Evolutionary conservation across 148 eudicot genomes (phyloP), one percentile per base, ranked within the genome.

Genomic region (Cornus florida): DNA sequence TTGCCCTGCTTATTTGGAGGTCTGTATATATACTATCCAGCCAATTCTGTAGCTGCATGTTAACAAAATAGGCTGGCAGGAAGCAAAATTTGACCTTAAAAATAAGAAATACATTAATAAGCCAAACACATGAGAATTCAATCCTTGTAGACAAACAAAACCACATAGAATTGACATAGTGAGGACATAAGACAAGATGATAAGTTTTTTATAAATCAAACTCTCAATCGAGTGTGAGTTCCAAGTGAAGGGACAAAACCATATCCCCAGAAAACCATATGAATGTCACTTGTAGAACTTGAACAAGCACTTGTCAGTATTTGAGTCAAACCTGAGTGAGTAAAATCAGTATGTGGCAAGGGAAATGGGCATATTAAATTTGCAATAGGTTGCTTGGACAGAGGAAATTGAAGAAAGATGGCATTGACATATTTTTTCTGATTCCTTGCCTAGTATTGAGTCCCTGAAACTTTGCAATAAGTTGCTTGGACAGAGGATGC

Each of bases 271-370:
- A 20, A 23, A 76, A 76, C 41, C 32, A 46, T 67, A 28, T 66
- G 8, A 28, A 28, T 28, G 43, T 46, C 23, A 19, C 41, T 28
- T 17, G 43, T 46, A 43, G 62, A 67, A 16, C 7, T 68, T 46
- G 65, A 69, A 77, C 43, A 48, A 31, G 65, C 71, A 65, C 20
- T 19, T 50, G 31, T 50, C 28, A 43, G 48, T 43, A 4, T 20
- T 48, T 17, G 71, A 80, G 81, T 68, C 78, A 83, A 87, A 96
- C 99, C 98, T 96, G 99, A 84, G 99, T 96, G 71, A 96, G 97
- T 32, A 77, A 24, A 3, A 69, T 46, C 31, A 16, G 2, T 46
- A n/a, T 53, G 41, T 22, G 67, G 12, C 6, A 31, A 5, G 22
- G 35, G 22, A 14, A 48, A 53, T 35, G 41, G 6, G 13, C 73